Percentiles rank a stretch among this genome's conserved stretches.
Conservation (phyloP, 345 rosid species). For the Euphorbia peplus region DNA sequence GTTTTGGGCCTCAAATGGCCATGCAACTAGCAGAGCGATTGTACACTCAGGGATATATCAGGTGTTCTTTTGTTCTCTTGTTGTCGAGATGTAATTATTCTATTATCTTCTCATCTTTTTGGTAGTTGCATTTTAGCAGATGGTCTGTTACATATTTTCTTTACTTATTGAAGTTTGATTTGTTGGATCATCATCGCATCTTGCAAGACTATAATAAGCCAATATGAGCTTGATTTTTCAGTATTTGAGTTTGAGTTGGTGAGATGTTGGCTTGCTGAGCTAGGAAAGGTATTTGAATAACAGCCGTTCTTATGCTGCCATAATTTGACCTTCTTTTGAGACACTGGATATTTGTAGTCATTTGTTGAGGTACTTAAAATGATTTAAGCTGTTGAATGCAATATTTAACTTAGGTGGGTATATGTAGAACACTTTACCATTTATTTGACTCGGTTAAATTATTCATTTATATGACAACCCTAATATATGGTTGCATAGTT, state of each 20-base stretch:
- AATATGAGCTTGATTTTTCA: neutral
- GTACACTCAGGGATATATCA: conserved; percentile 89
- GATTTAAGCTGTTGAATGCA: neutral
- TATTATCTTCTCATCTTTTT: conserved; percentile 7
- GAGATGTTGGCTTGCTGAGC: neutral
- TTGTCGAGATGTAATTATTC: conserved; percentile 16
- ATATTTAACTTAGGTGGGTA: neutral
- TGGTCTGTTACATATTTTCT: neutral
- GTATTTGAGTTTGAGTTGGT: neutral
- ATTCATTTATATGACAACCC: too few species aligned
- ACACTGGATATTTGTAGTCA: neutral
- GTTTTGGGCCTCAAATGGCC: conserved; percentile 88
- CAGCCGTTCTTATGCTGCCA: neutral
- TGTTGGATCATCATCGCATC: neutral
- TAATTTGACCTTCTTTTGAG: neutral
- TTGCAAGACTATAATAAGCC: neutral
- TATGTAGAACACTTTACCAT: neutral
- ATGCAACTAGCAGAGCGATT: conserved; percentile 92
- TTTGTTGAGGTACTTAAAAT: neutral
- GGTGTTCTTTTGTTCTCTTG: conserved; percentile 45
- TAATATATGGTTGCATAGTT: too few species aligned
- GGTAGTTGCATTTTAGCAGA: neutral
- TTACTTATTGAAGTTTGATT: neutral
- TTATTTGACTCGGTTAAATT: neutral
- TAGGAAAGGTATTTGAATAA: neutral